Conservation (phyloP, 805 yeast species). For the Candida golubevii region DNA sequence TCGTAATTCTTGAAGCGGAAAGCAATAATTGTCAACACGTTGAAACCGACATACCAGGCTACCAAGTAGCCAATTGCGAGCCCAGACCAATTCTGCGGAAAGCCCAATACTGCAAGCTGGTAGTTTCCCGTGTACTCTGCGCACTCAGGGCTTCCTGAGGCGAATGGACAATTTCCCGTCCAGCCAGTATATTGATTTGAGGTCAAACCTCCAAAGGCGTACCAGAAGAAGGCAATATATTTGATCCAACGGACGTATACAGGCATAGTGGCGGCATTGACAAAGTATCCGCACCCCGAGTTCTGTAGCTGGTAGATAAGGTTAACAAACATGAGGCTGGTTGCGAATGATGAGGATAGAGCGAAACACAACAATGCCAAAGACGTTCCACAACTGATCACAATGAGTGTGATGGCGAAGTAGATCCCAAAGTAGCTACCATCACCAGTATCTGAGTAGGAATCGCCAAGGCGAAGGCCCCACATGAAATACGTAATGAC, state of each 20-base stretch:
- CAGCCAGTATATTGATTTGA: constrained; percentile 64
- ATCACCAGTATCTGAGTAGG: constrained; percentile 10
- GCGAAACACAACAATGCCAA: constrained; percentile 53
- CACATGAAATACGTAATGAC: constrained; percentile 70
- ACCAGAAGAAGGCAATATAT: constrained; percentile 74
- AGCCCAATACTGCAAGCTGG: constrained; percentile 56
- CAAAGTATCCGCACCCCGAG: constrained; percentile 78
- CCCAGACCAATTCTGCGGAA: constrained; percentile 57
- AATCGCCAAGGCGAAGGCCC: constrained; percentile 48
- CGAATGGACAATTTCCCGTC: constrained; percentile 57
- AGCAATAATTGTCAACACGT: constrained; percentile 43
- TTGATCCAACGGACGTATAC: constrained; percentile 85
- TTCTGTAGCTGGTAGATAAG: constrained; percentile 66
- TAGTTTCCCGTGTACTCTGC: constrained; percentile 50
- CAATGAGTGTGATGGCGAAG: constrained; percentile 55
- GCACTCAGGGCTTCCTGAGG: constrained; percentile 23
- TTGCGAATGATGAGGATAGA: constrained; percentile 54
- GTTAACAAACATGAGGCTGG: constrained; percentile 59
- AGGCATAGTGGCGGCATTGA: constrained; percentile 68
- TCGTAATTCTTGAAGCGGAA: constrained; percentile 49
- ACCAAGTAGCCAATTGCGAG: constrained; percentile 59
- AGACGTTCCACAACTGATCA: constrained; percentile 52
- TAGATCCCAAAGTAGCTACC: constrained; percentile 49
- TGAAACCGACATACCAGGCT: constrained; percentile 56
- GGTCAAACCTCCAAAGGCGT: constrained; percentile 63